Conservation (phyloP, 23 red algal species). For the Agarophyton chilense region DNA sequence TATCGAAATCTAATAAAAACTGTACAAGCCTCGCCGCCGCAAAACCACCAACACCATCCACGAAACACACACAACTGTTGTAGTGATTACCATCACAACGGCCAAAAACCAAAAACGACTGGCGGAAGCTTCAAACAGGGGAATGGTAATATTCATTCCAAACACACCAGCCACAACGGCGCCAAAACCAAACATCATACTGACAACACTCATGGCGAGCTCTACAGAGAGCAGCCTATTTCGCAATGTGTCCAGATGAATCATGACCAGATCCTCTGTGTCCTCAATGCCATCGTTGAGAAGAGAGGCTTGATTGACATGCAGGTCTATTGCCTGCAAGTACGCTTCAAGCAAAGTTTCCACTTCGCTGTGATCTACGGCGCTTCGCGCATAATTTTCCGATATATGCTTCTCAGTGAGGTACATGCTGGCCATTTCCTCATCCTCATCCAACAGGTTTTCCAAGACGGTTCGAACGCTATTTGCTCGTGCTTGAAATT, state of each 20-base stretch:
- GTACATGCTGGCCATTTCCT: slow-evolving; percentile 96
- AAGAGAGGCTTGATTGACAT: slow-evolving; percentile 65
- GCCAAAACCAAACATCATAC: slow-evolving; percentile 59
- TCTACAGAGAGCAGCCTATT: slow-evolving; percentile 76
- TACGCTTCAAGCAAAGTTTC: slow-evolving; percentile 89
- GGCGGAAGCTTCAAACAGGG: slow-evolving; percentile 26
- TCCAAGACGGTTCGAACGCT: slow-evolving; percentile 60
- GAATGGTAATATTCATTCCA: slow-evolving; percentile 84
- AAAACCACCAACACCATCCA: slow-evolving; percentile 33
- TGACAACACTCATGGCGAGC: slow-evolving; percentile 60
- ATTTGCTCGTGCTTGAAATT: slow-evolving; percentile 67
- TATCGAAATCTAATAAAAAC: slow-evolving; percentile 41
- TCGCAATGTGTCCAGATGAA: slow-evolving; percentile 85
- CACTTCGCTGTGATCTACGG: slow-evolving; percentile 77
- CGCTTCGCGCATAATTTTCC: slow-evolving; percentile 31
- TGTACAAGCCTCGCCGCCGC: slow-evolving; percentile 74
- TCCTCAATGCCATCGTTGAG: slow-evolving; percentile 84
- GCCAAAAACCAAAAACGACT: slow-evolving; percentile 68
- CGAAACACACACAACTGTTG: slow-evolving; percentile 48
- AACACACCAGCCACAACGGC: slow-evolving; percentile 77
- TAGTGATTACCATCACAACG: slow-evolving; percentile 46
- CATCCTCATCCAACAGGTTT: slow-evolving; percentile 84
- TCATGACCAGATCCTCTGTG: slow-evolving; percentile 74
- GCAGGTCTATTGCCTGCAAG: slow-evolving; percentile 72
- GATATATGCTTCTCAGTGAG: slow-evolving; percentile 78